Percentiles rank a stretch among this genome's conserved stretches.
Conservation (phyloP, 169 alveolate genomes). For the Plasmodium fragile region DNA sequence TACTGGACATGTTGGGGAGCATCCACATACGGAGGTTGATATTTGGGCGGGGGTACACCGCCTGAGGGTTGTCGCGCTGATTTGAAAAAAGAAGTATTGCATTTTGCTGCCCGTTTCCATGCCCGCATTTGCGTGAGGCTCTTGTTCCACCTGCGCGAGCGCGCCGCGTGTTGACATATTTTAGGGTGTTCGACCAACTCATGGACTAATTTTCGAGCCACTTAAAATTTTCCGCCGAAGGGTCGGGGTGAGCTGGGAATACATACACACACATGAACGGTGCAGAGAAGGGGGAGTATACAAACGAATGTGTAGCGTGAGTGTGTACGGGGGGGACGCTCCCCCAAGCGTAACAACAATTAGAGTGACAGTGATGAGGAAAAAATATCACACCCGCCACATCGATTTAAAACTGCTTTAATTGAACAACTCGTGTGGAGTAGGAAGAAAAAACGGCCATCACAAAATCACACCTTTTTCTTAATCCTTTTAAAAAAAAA, state of each 20-base stretch:
- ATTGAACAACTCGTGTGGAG: background rate
- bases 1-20: conserved; percentile 34
- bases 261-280: background rate
- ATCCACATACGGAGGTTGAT: conserved; percentile 30
- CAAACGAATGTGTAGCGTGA: background rate
- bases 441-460: background rate
- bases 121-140: background rate
- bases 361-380: background rate
- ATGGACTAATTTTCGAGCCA: background rate
- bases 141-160: background rate
- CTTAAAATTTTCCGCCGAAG: background rate
- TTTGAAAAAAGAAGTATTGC: background rate
- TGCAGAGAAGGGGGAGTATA: background rate
- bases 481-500: background rate
- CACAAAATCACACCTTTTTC: background rate
- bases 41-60: conserved; percentile 28
- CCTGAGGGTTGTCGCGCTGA: background rate
- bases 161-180: background rate
- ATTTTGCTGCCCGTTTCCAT: background rate
- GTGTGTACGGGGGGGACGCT: background rate
- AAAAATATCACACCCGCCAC: background rate
- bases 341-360: background rate
- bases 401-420: background rate
- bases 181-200: background rate
- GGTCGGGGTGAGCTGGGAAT: background rate